Evolutionary conservation across 179 eudicot genomes (phyloP).

Genomic region (Spinacia oleracea): DNA sequence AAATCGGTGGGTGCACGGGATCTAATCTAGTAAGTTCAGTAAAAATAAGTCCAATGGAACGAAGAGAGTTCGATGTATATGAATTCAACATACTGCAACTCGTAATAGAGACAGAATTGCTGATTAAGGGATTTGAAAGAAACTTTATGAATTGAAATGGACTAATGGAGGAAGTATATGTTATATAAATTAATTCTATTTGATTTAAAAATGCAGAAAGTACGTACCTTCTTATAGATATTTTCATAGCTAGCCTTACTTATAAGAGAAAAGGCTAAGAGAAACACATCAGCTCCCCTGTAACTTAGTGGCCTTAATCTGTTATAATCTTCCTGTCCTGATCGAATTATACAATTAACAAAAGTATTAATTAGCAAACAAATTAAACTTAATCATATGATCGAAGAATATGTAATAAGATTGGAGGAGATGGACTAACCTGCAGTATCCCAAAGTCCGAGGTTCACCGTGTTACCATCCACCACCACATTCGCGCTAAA

Average conservation of each 20-base stretch:
- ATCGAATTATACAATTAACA: neutral
- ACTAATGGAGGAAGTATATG: neutral
- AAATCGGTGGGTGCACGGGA: too few species aligned
- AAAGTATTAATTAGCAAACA: neutral
- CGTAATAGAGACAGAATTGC: too few species aligned
- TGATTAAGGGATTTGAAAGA: too few species aligned
- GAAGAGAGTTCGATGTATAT: too few species aligned
- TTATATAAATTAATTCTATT: neutral
- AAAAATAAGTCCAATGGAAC: too few species aligned
- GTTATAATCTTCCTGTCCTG: constrained; percentile 29
- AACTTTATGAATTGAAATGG: too few species aligned
- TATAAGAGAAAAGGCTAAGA: constrained; percentile 29
- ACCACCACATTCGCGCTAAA: constrained; percentile 30
- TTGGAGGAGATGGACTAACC: neutral
- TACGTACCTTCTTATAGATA: constrained; percentile 21
- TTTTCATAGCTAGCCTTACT: constrained; percentile 32
- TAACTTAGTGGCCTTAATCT: constrained; percentile 28
- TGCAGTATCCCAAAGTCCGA: constrained; percentile 30
- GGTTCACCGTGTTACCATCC: constrained; percentile 30
- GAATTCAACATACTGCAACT: too few species aligned
- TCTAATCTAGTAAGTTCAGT: too few species aligned
- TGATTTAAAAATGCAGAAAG: neutral
- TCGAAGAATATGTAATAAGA: neutral
- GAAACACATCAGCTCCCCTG: constrained; percentile 33
- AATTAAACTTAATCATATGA: neutral